Percentiles rank a stretch among this genome's conserved stretches.
phyloP scores from a whole-genome alignment of 2,329 filamentous ascomycete species.

The Neoscytalidium dimidiatum region DNA sequence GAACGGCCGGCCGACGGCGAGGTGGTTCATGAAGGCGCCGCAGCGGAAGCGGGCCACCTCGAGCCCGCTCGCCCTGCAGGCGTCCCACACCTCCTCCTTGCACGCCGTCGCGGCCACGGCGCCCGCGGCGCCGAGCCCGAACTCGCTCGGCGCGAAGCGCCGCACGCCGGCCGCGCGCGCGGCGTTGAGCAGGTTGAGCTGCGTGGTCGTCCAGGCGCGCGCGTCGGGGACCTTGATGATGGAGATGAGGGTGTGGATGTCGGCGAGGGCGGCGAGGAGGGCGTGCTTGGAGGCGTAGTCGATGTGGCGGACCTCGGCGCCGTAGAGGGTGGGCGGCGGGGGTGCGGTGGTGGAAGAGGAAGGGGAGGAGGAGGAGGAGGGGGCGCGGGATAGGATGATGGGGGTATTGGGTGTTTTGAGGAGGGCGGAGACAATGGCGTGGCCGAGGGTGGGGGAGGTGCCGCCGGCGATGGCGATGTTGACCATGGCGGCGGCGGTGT shows the following conservation, averaged over 20 bases:
- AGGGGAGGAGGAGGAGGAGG: not conserved
- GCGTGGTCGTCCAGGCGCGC: slow-evolving; percentile 32
- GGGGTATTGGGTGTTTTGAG: slow-evolving; percentile 27
- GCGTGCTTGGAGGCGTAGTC: slow-evolving; percentile 29
- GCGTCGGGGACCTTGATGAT: slow-evolving; percentile 26
- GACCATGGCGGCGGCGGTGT: slow-evolving; percentile 24
- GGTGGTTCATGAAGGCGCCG: slow-evolving; percentile 40
- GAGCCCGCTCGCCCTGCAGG: slow-evolving; percentile 28
- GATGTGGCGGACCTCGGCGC: slow-evolving; percentile 29
- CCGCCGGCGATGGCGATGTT: slow-evolving; percentile 31
- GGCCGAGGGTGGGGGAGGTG: slow-evolving; percentile 29
- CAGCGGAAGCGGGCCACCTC: slow-evolving; percentile 34
- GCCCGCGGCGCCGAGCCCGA: slow-evolving; percentile 33
- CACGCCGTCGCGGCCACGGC: slow-evolving; percentile 26
- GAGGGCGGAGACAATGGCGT: slow-evolving; percentile 28
- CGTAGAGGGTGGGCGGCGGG: slow-evolving; percentile 2
- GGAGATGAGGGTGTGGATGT: slow-evolving; percentile 29
- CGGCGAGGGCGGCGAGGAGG: slow-evolving; percentile 26
- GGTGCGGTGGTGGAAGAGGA: not conserved
- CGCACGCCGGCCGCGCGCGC: slow-evolving; percentile 52
- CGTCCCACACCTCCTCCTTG: slow-evolving; percentile 29
- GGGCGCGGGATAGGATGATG: slow-evolving; percentile 34
- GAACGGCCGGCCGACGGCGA: slow-evolving; percentile 28
- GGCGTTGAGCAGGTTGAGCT: slow-evolving; percentile 51
- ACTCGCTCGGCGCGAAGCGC: slow-evolving; percentile 56